Conservation (phyloP, 805 yeast species). For the Cyberlindnera suaveolens region DNA sequence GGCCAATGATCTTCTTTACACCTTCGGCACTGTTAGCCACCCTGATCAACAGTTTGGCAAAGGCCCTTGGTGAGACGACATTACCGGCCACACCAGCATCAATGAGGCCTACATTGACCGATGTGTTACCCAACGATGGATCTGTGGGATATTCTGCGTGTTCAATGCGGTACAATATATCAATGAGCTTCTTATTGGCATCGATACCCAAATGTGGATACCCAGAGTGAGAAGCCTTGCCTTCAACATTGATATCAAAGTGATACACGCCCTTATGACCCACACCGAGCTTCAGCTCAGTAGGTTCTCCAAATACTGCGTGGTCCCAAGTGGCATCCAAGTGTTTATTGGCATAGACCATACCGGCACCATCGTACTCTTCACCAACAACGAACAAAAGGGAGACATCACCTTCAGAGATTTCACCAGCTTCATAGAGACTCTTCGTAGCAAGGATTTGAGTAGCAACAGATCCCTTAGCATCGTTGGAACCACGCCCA, state of each 20-base stretch:
- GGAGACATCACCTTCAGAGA: conserved; percentile 49
- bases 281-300: conserved; percentile 58
- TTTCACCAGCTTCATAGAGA: conserved; percentile 30
- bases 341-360: conserved; percentile 36
- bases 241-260: conserved; percentile 39
- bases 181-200: conserved; percentile 51
- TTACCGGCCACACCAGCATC: conserved; percentile 61
- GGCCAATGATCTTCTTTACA: conserved; percentile 25
- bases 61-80: conserved; percentile 55
- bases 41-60: conserved; percentile 44
- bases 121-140: conserved; percentile 51
- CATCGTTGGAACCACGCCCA: conserved; percentile 68
- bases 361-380: conserved; percentile 62
- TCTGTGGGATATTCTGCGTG: conserved; percentile 41
- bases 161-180: conserved; percentile 40
- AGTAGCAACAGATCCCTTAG: conserved; percentile 64
- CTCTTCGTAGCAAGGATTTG: conserved; percentile 52
- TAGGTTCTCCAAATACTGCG: conserved; percentile 72
- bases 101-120: conserved; percentile 54
- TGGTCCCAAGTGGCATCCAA: conserved; percentile 44
- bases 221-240: conserved; percentile 60
- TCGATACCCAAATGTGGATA: conserved; percentile 64
- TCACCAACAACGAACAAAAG: conserved; percentile 66
- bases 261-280: conserved; percentile 61
- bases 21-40: conserved; percentile 41